These are phyloP conservation scores for Elaeis oleifera DNA, from an alignment of 202 grass and related monocot genomes.

Conservation along the genomic window DNA sequence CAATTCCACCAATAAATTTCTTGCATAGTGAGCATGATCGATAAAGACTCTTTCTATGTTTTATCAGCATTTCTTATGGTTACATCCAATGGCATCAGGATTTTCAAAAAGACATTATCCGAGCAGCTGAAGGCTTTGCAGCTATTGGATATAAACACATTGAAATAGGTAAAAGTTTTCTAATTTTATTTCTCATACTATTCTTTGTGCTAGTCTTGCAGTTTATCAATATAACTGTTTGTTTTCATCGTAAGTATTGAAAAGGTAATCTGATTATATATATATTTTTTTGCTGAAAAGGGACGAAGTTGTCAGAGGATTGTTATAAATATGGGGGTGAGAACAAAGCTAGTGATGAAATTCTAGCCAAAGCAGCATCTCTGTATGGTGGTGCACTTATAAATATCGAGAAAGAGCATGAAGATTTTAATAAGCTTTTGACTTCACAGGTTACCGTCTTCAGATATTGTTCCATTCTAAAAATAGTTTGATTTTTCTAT, in stretches of 20 bases:
- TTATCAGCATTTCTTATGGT: neutral
- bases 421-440: slow-evolving; percentile 77
- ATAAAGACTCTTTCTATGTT: neutral
- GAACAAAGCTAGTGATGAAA: slow-evolving; percentile 56
- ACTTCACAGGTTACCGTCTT: slow-evolving; percentile 57
- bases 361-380: slow-evolving; percentile 66
- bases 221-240: neutral
- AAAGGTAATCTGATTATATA: neutral
- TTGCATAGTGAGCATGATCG: neutral
- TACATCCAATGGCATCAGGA: slow-evolving; percentile 32
- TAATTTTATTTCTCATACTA: neutral
- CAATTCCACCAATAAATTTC: no score
- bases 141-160: slow-evolving; percentile 56
- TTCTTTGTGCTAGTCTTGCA: slow-evolving; percentile 2
- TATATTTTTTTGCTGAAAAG: slow-evolving; percentile 18
- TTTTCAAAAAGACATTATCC: slow-evolving; percentile 93
- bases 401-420: slow-evolving; percentile 94
- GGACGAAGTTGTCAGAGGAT: slow-evolving; percentile 93
- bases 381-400: slow-evolving; percentile 83
- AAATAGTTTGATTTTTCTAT: no score
- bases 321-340: slow-evolving; percentile 93
- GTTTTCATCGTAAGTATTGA: neutral
- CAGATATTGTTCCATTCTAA: no score
- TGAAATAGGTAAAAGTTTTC: slow-evolving; percentile 55
- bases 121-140: slow-evolving; percentile 70